Evolutionary conservation across 2,329 filamentous ascomycete genomes (phyloP).

Genomic region (Sphaerulina vaccinii): DNA sequence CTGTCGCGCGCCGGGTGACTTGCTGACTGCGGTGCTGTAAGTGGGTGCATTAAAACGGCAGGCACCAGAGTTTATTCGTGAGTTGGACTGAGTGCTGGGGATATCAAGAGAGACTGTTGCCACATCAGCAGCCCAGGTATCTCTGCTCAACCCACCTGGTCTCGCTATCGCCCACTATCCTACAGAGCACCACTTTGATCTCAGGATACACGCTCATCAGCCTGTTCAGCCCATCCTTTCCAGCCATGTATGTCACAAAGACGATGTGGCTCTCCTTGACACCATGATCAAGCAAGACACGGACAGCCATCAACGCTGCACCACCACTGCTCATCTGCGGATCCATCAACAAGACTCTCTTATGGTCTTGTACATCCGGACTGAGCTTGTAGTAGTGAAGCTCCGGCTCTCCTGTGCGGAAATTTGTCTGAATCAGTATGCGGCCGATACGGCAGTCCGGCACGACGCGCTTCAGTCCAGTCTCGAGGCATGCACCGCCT

Average conservation of each 20-base stretch:
- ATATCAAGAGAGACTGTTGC: no score
- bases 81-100: no score
- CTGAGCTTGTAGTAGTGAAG: conserved; percentile 85
- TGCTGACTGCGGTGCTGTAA: no score
- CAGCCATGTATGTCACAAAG: conserved; percentile 88
- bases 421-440: conserved; percentile 81
- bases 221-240: conserved; percentile 77
- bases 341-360: conserved; percentile 82
- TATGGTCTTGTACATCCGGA: conserved; percentile 68
- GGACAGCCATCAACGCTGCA: conserved; percentile 84
- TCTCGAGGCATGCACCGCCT: conserved; percentile 84
- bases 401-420: conserved; percentile 83
- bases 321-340: conserved; percentile 94
- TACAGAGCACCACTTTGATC: conserved; percentile 81
- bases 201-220: conserved; percentile 85
- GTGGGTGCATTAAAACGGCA: no score
- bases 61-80: no score
- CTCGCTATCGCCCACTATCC: conserved; percentile 77
- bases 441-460: conserved; percentile 89
- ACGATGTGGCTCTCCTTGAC: conserved; percentile 82
- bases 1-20: no score
- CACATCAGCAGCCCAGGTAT: conserved; percentile 84
- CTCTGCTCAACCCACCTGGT: conserved; percentile 85
- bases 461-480: conserved; percentile 82
- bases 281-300: conserved; percentile 92